phyloP scores from a whole-genome alignment of 495 filamentous ascomycete genomes.

The Pyronema omphalodes region DNA sequence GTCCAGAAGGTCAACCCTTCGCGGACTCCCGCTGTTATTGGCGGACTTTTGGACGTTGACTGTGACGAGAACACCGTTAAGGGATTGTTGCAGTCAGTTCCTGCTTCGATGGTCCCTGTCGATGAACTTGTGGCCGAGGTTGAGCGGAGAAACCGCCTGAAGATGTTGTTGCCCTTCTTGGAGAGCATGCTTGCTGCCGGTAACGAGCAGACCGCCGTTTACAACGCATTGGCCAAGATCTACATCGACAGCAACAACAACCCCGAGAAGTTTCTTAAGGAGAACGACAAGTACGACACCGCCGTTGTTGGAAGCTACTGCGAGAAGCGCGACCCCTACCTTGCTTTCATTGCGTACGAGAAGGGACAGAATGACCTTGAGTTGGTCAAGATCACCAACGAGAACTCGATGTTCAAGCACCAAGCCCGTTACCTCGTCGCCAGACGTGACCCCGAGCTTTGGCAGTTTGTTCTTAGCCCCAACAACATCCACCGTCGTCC shows the following conservation, averaged over 20 bases:
- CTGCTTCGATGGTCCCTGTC: constrained; percentile 72
- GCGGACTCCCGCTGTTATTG: constrained; percentile 85
- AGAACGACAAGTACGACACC: constrained; percentile 94
- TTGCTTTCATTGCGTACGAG: constrained; percentile 85
- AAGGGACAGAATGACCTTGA: constrained; percentile 98
- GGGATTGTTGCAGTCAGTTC: constrained; percentile 71
- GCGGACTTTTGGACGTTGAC: constrained; percentile 89
- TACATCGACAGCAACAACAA: constrained; percentile 99
- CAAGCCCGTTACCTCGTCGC: constrained; percentile 92
- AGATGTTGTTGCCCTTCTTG: constrained; percentile 89
- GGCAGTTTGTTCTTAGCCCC: constrained; percentile 81
- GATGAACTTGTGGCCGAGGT: constrained; percentile 92
- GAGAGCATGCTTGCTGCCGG: constrained; percentile 78
- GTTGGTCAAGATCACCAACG: constrained; percentile 92
- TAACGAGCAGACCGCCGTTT: constrained; percentile 95
- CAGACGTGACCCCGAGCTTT: constrained; percentile 74
- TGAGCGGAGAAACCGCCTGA: constrained; percentile 84
- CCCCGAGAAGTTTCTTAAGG: constrained; percentile 94
- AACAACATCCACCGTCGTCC: constrained; percentile 91
- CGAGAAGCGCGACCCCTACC: constrained; percentile 93
- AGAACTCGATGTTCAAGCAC: constrained; percentile 96
- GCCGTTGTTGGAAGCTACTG: constrained; percentile 93
- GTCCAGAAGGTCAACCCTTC: constrained; percentile 96
- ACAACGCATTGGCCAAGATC: constrained; percentile 97
- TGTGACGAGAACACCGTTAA: constrained; percentile 95